Conservation (phyloP, 2,329 filamentous ascomycete species). For the Beauveria sp. region DNA sequence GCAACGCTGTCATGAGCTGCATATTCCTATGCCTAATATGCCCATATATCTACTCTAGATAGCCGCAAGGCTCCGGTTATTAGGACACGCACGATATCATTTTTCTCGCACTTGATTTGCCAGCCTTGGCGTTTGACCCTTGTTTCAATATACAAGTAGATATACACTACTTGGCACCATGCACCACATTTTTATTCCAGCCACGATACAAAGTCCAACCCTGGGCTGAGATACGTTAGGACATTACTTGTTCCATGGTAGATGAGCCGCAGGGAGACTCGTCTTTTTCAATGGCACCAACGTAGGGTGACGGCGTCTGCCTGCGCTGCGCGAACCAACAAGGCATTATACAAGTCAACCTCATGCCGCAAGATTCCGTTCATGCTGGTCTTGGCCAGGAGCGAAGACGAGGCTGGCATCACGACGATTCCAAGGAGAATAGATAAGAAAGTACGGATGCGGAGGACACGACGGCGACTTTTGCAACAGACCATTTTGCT, state of each 20-base stretch:
- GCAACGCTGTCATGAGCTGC: too few relatives aligned
- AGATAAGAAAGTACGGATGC: neutral
- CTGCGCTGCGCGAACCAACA: conserved; percentile 20
- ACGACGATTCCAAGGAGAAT: too few relatives aligned
- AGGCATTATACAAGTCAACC: conserved; percentile 14
- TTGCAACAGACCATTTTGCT: neutral
- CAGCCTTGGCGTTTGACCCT: neutral
- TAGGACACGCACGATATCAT: too few relatives aligned
- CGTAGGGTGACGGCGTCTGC: conserved; percentile 23
- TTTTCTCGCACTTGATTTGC: neutral
- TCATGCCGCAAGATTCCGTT: conserved; percentile 17
- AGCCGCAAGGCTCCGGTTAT: too few relatives aligned
- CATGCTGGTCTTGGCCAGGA: conserved; percentile 17
- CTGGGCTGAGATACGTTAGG: too few relatives aligned
- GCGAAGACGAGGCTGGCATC: too few relatives aligned
- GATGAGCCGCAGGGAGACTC: neutral
- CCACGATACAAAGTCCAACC: too few relatives aligned
- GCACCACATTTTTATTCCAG: too few relatives aligned
- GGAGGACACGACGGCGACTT: neutral
- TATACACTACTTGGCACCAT: neutral
- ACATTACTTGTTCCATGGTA: too few relatives aligned
- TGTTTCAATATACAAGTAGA: neutral
- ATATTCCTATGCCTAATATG: neutral
- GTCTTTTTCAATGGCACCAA: conserved; percentile 16
- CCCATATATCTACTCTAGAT: too few relatives aligned